These are phyloP conservation scores for Dothistroma septosporum DNA, from an alignment of 2,329 filamentous ascomycete species.

Conservation along the genomic window DNA sequence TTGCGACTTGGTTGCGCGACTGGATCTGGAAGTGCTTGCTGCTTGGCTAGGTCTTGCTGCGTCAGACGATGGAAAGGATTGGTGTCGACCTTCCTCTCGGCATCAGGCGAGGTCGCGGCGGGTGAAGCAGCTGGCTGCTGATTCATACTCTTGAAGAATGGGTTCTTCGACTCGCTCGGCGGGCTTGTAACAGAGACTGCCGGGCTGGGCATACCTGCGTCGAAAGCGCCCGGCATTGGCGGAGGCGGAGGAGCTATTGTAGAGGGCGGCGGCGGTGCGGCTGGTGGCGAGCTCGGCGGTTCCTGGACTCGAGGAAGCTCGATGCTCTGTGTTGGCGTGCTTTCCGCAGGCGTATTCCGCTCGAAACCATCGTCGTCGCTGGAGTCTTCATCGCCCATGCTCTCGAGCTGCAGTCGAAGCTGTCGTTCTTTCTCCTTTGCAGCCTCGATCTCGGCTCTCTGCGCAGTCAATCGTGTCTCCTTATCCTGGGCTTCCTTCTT, in stretches of 20 bases:
- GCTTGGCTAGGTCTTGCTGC: conserved; percentile 54
- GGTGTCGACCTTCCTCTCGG: conserved; percentile 59
- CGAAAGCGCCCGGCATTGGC: conserved; percentile 2
- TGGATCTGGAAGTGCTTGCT: conserved; percentile 47
- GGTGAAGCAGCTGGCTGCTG: conserved; percentile 47
- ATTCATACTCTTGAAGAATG: conserved; percentile 86
- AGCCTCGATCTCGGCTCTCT: conserved; percentile 86
- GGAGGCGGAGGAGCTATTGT: conserved; percentile 4
- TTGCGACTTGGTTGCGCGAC: conserved; percentile 45
- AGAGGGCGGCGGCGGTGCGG: conserved; percentile 41
- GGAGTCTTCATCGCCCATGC: conserved; percentile 68
- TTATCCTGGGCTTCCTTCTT: conserved; percentile 83
- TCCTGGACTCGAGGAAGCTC: conserved; percentile 49
- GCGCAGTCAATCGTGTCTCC: conserved; percentile 75
- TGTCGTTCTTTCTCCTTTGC: conserved; percentile 86
- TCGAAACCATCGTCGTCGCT: conserved; percentile 72
- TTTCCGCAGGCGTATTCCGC: conserved; percentile 61
- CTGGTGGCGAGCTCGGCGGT: conserved; percentile 39
- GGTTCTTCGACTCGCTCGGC: conserved; percentile 79
- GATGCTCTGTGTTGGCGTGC: conserved; percentile 56
- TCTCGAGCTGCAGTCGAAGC: conserved; percentile 81
- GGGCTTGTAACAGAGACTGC: conserved; percentile 41
- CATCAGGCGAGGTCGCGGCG: conserved; percentile 38
- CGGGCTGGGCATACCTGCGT: conserved; percentile 21
- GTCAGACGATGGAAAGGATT: conserved; percentile 93